phyloP scores from a whole-genome alignment of 1,284 basidiomycete species.

The Malassezia arunalokei region DNA sequence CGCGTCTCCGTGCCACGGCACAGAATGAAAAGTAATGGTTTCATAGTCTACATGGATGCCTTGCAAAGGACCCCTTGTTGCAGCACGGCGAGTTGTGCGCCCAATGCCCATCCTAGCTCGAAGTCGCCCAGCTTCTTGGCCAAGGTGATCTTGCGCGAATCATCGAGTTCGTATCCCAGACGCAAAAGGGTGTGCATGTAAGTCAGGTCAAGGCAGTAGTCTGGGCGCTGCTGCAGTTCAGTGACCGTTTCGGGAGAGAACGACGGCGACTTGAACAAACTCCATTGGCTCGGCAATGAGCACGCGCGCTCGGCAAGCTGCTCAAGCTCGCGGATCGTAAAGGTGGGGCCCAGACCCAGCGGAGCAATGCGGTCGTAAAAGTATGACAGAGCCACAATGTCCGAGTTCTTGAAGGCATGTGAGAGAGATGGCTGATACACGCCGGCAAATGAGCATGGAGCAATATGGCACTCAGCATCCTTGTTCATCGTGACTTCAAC shows the following conservation, averaged over 20 bases:
- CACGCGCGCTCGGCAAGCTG: conserved; percentile 35
- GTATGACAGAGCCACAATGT: conserved; percentile 57
- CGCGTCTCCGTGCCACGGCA: conserved; percentile 1
- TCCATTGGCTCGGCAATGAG: conserved; percentile 14
- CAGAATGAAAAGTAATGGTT: not conserved
- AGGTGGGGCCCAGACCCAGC: conserved; percentile 53
- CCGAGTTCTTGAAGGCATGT: conserved; percentile 60
- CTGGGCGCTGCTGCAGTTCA: conserved; percentile 71
- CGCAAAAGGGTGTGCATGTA: conserved; percentile 82
- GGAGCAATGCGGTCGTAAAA: conserved; percentile 89
- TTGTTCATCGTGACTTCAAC: conserved; percentile 86
- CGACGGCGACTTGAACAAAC: conserved; percentile 14
- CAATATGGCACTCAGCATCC: conserved; percentile 67
- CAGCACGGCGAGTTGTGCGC: conserved; percentile 51
- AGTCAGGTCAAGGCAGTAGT: conserved; percentile 88
- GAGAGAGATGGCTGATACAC: conserved; percentile 92
- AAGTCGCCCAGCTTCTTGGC: conserved; percentile 74
- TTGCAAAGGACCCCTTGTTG: conserved; percentile 33
- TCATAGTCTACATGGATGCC: not conserved
- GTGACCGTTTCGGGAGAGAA: conserved; percentile 52
- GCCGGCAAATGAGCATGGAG: conserved; percentile 89
- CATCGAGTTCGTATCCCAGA: conserved; percentile 49
- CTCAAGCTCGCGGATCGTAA: conserved; percentile 27
- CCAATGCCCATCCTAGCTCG: conserved; percentile 88
- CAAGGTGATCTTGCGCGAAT: conserved; percentile 53